Conservation (phyloP, 176 grass and related monocot species). For the Aegilops umbellulata region DNA sequence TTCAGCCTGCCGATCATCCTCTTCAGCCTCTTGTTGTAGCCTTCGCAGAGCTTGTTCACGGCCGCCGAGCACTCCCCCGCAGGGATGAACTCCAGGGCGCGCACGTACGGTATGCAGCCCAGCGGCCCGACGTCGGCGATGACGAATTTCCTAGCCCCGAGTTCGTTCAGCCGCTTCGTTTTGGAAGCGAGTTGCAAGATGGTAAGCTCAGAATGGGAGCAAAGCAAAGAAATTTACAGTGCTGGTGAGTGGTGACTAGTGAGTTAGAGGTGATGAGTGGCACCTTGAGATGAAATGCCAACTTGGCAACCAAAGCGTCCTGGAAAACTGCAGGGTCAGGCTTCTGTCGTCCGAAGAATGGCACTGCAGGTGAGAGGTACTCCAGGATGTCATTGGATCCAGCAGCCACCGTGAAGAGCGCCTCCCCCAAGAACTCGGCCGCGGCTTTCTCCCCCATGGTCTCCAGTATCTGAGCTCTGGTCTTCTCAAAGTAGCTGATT, state of each 20-base stretch:
- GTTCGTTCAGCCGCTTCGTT: slow-evolving; percentile 52
- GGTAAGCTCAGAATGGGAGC: not conserved
- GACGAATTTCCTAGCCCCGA: slow-evolving; percentile 74
- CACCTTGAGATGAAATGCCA: slow-evolving; percentile 79
- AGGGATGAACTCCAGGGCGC: slow-evolving; percentile 53
- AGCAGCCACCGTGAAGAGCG: slow-evolving; percentile 49
- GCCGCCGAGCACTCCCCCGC: slow-evolving; percentile 45
- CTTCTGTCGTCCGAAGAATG: slow-evolving; percentile 61
- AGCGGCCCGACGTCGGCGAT: slow-evolving; percentile 75
- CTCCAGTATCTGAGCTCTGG: slow-evolving; percentile 45
- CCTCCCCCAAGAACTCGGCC: slow-evolving; percentile 49
- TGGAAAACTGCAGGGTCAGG: slow-evolving; percentile 49
- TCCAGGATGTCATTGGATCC: slow-evolving; percentile 90
- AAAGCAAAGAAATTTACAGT: not conserved
- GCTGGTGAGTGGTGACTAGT: no score
- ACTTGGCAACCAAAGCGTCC: slow-evolving; percentile 69
- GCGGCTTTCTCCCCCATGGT: slow-evolving; percentile 48
- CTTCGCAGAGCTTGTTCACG: slow-evolving; percentile 50
- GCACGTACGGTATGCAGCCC: slow-evolving; percentile 76
- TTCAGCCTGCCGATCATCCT: slow-evolving; percentile 57
- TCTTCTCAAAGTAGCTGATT: slow-evolving; percentile 72
- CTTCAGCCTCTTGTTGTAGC: slow-evolving; percentile 73
- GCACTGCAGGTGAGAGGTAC: slow-evolving; percentile 68
- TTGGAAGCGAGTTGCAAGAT: not conserved
- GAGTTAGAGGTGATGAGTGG: not conserved